Percentiles rank a stretch among this genome's conserved stretches.
phyloP scores from a whole-genome alignment of 176 grass and related monocot genomes.

The Neostapfia colusana region DNA sequence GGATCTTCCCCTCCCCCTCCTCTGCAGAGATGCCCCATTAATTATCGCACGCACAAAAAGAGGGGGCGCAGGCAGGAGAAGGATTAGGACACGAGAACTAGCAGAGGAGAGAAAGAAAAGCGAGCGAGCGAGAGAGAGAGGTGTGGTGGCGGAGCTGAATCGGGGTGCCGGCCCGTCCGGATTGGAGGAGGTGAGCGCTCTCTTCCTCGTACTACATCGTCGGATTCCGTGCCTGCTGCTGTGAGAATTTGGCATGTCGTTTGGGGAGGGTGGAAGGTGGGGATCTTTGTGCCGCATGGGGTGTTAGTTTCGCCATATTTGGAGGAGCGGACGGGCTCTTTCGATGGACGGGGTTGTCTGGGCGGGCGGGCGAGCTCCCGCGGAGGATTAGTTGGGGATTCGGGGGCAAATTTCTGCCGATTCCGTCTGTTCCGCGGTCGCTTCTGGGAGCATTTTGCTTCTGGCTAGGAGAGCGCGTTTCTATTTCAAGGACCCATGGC shows the following conservation, averaged over 20 bases:
- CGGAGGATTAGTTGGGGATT: slow-evolving; percentile 18
- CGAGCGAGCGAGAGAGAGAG: slow-evolving; percentile 7
- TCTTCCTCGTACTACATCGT: neutral
- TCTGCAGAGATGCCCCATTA: neutral
- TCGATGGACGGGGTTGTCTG: neutral
- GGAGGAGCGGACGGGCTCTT: neutral
- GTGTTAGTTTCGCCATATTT: neutral
- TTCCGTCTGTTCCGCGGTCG: neutral
- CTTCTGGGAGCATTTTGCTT: slow-evolving; percentile 35
- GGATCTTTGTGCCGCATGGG: neutral
- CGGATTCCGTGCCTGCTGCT: neutral
- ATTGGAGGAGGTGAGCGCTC: slow-evolving; percentile 54
- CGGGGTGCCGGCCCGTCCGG: slow-evolving; percentile 16
- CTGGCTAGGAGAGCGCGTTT: neutral
- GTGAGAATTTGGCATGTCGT: neutral
- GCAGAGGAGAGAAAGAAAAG: neutral
- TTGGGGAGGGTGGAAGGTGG: neutral
- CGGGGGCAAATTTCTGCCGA: neutral
- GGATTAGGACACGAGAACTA: slow-evolving; percentile 40
- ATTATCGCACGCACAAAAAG: slow-evolving; percentile 39
- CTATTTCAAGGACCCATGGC: slow-evolving; percentile 4
- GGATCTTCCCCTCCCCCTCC: neutral
- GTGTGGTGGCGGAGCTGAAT: slow-evolving; percentile 31
- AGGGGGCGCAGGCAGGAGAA: slow-evolving; percentile 19
- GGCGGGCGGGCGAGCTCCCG: neutral